These are phyloP conservation scores for Jackrogersella multiformis DNA, from an alignment of 495 filamentous ascomycete species.

Conservation along the genomic window DNA sequence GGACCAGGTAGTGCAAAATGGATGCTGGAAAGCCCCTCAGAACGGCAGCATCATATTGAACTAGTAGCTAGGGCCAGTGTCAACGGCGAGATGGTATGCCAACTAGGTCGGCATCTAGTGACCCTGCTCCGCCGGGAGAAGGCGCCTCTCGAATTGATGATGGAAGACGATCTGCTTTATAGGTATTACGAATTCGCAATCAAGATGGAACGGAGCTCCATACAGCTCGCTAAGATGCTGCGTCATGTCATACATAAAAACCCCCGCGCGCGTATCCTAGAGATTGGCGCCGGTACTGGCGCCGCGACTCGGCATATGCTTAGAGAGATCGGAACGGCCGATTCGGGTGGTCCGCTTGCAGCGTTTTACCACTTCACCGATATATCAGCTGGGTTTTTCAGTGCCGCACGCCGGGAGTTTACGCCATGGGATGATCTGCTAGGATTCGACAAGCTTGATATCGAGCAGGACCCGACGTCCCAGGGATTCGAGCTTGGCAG, in stretches of 20 bases:
- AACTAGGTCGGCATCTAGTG: background rate
- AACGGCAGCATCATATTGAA: background rate
- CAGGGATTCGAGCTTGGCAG: constrained; percentile 54
- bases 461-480: constrained; percentile 45
- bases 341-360: constrained; percentile 8
- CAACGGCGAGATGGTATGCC: background rate
- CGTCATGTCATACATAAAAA: constrained; percentile 5
- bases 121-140: background rate
- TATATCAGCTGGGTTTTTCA: constrained; percentile 53
- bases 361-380: constrained; percentile 58
- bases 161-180: background rate
- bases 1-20: background rate
- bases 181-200: background rate
- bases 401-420: constrained; percentile 9
- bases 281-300: constrained; percentile 57
- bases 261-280: constrained; percentile 43
- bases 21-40: background rate
- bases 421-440: constrained; percentile 7
- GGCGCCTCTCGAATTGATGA: background rate
- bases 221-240: background rate
- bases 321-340: constrained; percentile 1
- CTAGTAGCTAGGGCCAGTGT: background rate
- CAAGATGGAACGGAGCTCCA: background rate
- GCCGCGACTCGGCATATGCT: constrained; percentile 34
- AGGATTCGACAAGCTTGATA: constrained; percentile 53